Base-by-base conservation (phyloP, 2,329 filamentous ascomycete genomes). In the Fusarium buxicola region DNA sequence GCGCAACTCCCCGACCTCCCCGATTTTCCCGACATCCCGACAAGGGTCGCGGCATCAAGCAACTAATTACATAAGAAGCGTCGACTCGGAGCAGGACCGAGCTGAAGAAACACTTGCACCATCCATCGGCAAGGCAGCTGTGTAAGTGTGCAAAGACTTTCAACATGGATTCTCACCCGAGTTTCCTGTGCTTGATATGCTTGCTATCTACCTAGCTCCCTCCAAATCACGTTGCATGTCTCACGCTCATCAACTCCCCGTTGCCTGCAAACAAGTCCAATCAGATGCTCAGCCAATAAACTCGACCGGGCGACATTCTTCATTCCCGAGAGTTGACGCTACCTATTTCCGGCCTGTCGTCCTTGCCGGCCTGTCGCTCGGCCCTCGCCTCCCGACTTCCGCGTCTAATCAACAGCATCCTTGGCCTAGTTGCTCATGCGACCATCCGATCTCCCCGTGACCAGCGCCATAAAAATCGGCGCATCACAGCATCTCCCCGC, bases 1-100 rank as follows among this genome's bases (percentile, higher is more conserved):
- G 30, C 27, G 38, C 38, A 49, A 66, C 63, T 66, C 63, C 63
- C 60, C 60, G 60, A 64, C 60, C 60, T 64, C 60, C 60, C 63
- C 55, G 55, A 55, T 54, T 41, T 58, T 41, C 55, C 55, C 63
- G 63, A 65, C 25, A 55, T 46, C 62, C 62, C 49, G 41, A 43
- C 57, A 31, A 34, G 52, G 58, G 40, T 43, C 27, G n/a, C 10
- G 24, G 7, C 15, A 9, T n/a, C 4, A 10, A 30, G n/a, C n/a
- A 13, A 28, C 24, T 39, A 27, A 58, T 62, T 62, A 58, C 58
- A 54, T 62, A 62, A n/a, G n/a, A n/a, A n/a, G n/a, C n/a, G n/a
- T n/a, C n/a, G n/a, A n/a, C n/a, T n/a, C n/a, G n/a, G n/a, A n/a
- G n/a, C n/a, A 21, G 21, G 21, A 21, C 21, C 21, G 21, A 21